Evolutionary conservation across 1,139 yeast genomes (phyloP), one percentile per base, ranked within the genome.

Genomic region (Lodderomyces beijingensis): DNA sequence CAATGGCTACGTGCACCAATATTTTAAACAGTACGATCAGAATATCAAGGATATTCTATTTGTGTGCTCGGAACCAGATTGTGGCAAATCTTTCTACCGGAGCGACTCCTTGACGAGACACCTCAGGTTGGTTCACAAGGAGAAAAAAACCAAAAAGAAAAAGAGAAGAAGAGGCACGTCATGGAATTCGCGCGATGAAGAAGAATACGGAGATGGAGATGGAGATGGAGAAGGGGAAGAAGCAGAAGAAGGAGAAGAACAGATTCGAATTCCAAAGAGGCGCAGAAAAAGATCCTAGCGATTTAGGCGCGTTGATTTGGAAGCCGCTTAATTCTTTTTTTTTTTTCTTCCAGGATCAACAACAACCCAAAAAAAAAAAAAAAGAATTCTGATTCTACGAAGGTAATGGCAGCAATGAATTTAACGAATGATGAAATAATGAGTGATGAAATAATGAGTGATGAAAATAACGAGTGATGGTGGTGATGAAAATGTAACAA

Each of bases 91-190:
- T 4, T 79, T 79, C 47, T 70, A 74, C 39, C 59, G 87, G 33
- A 70, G 69, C 39, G 83, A 77, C 50, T 72, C 81, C 4, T 59
- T 71, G 37, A 68, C 64, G 32, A 59, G 84, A 40, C 84, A 77
- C 44, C 57, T 61, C 21, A 63, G 64, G 35, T 55, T 77, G 40
- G 79, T 75, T 13, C 83, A 77, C 35, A 7, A 30, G 16, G 23
- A 31, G 30, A 27, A 21, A 17, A 28, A 4, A 15, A 28, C 6
- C 23, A 14, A 9, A 25, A 12, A 7, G 28, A 25, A 14, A 25
- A 13, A 18, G 28, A 25, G 28, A 25, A 13, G 6, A 12, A 14
- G 7, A 25, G 28, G 9, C n/a, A 25, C 16, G 7, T 9, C 13
- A 13, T 16, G 17, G n/a, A 13, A 23, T 7, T 12, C 14, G 7